Conservation (phyloP, 768 basidiomycete genomes). For the Boletus reticulatus region DNA sequence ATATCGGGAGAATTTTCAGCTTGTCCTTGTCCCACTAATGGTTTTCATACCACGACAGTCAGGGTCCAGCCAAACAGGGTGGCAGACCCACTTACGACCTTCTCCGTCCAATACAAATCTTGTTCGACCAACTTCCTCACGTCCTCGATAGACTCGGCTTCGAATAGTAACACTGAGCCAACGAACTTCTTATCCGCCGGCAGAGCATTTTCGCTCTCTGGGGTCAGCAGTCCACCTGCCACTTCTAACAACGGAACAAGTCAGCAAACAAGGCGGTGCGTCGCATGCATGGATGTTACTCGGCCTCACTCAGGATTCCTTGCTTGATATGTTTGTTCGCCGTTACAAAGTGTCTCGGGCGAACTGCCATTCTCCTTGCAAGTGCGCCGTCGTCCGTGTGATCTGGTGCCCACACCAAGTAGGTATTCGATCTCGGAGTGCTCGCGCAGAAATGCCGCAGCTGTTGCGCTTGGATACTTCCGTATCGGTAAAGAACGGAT, state of each 20-base stretch:
- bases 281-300: neutral
- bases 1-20: slow-evolving; percentile 46
- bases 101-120: slow-evolving; percentile 43
- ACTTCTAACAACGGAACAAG: slow-evolving; percentile 34
- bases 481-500: neutral
- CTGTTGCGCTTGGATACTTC: neutral
- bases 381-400: slow-evolving; percentile 57
- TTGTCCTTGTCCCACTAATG: slow-evolving; percentile 58
- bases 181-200: slow-evolving; percentile 53
- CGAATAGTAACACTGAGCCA: slow-evolving; percentile 56
- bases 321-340: slow-evolving; percentile 40
- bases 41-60: neutral
- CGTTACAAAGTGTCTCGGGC: slow-evolving; percentile 48
- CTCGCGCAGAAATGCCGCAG: slow-evolving; percentile 14
- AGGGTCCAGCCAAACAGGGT: neutral
- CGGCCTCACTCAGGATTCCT: slow-evolving; percentile 50
- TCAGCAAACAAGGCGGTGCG: slow-evolving; percentile 7
- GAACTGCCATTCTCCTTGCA: slow-evolving; percentile 54
- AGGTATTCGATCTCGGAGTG: slow-evolving; percentile 8
- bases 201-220: slow-evolving; percentile 50
- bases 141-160: slow-evolving; percentile 51
- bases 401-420: slow-evolving; percentile 66
- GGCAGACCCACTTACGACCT: slow-evolving; percentile 37
- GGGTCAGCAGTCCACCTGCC: slow-evolving; percentile 57
- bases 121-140: slow-evolving; percentile 38